A percentile compares a stretch with the other conserved stretches of the same genome.
These are phyloP conservation scores for Moniliella sp. DNA, from an alignment of 1,284 basidiomycete species.

Conservation along the genomic window DNA sequence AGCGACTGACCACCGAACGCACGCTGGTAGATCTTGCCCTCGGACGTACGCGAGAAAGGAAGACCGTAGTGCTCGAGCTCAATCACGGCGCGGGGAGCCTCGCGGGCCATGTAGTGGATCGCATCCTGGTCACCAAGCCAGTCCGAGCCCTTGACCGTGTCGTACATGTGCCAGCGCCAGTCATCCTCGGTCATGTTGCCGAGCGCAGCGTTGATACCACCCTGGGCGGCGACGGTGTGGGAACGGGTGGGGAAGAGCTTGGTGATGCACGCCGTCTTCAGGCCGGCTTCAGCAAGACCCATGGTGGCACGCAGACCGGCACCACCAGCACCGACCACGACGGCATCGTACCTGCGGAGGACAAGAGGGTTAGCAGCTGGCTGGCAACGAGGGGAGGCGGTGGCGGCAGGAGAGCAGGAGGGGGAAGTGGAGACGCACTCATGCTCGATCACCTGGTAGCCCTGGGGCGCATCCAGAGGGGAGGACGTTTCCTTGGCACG, in stretches of 20 bases:
- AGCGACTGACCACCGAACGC: conserved; percentile 97
- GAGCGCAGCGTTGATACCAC: conserved; percentile 94
- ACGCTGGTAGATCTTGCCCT: conserved; percentile 98
- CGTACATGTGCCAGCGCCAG: conserved; percentile 99
- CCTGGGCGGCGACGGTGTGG: conserved; percentile 97
- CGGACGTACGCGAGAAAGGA: conserved; percentile 92
- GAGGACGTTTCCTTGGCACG: conserved; percentile 57
- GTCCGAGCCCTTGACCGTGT: conserved; percentile 97
- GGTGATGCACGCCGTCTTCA: conserved; percentile 81
- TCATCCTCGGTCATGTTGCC: conserved; percentile 60
- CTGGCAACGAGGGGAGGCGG: neutral
- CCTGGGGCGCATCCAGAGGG: conserved; percentile 26
- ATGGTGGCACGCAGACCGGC: conserved; percentile 94
- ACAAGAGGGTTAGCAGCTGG: neutral
- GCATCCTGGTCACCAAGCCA: conserved; percentile 98
- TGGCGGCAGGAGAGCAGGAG: neutral
- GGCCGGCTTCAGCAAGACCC: conserved; percentile 89
- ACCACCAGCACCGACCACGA: conserved; percentile 57
- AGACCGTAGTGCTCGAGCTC: conserved; percentile 97
- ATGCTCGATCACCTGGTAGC: conserved; percentile 93
- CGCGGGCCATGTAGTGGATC: conserved; percentile 95
- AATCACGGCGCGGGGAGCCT: conserved; percentile 77
- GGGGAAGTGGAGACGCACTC: no score
- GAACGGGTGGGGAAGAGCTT: conserved; percentile 98
- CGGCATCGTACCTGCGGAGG: conserved; percentile 32